phyloP scores from a whole-genome alignment of 768 basidiomycete genomes.

The Dentipellis fragilis region DNA sequence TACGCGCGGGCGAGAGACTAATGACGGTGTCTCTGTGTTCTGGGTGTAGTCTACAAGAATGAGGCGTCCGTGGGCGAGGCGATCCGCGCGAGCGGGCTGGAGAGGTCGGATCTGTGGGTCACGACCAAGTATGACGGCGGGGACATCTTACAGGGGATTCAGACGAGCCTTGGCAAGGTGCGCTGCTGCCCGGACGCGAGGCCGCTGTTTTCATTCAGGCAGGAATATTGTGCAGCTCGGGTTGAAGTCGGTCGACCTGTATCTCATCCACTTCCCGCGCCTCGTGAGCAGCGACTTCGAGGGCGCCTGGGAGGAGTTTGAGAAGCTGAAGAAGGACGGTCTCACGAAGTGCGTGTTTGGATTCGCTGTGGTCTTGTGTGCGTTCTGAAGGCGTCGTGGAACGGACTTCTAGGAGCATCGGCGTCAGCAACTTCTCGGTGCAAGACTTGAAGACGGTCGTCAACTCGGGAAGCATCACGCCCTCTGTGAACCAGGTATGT shows the following conservation, averaged over 20 bases:
- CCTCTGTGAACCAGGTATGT: constrained; percentile 64
- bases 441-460: constrained; percentile 41
- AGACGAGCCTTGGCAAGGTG: constrained; percentile 42
- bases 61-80: constrained; percentile 28
- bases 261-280: constrained; percentile 52
- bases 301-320: constrained; percentile 45
- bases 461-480: constrained; percentile 41
- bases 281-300: constrained; percentile 23
- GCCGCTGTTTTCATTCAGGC: not conserved
- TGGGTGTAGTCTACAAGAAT: constrained; percentile 23
- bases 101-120: constrained; percentile 24
- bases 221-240: constrained; percentile 37
- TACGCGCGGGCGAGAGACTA: not conserved
- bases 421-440: constrained; percentile 60
- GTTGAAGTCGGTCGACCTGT: constrained; percentile 53
- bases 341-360: constrained; percentile 22
- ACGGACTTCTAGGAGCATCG: constrained; percentile 43
- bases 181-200: not conserved
- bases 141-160: constrained; percentile 28
- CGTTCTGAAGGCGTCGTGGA: no score
- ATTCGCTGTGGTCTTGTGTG: not conserved
- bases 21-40: not conserved
- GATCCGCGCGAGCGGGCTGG: constrained; percentile 25
- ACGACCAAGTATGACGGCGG: constrained; percentile 39
- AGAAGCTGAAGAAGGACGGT: constrained; percentile 36